Base-by-base conservation (phyloP, 345 rosid genomes). In the Gossypium stocksii region DNA sequence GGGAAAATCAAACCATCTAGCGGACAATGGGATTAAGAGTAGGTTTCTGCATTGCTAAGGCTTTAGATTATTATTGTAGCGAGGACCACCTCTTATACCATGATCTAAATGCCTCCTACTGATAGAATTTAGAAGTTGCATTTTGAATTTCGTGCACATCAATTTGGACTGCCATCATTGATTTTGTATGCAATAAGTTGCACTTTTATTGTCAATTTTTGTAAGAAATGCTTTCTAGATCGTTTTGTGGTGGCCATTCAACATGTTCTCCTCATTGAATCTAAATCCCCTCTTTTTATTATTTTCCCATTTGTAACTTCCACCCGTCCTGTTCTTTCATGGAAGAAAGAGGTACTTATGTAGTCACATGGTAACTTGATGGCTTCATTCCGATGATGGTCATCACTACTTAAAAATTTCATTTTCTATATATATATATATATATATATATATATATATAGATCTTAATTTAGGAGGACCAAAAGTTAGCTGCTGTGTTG, bases 1-100 rank as follows among this genome's bases (percentile, higher is more conserved):
- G 89, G 91, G 98, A 95, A 81, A 93, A 82, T 80, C 98, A 93
- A 86, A 91, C 98, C 16, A 89, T 93, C 16, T 93, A 87, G 73
- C 91, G 99, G 98, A 91, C 97, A 13, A 88, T 95, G 97, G 92
- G 97, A 69, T 83, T 95, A 72, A 85, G 94, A 85, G 99, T 91
- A 66, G 97, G 93, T 69, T 85, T 75, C 74, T 88, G 83, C 86
- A 90, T 93, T 20, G 97, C 98, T 34, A 97, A 91, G 84, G 98
- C 97, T 76, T 86, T 93, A 80, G 93, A 93, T 84, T 91, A 91
- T 85, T 90, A 91, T 83, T 83, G 87, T 64, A 83, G 83, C 0
- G 86, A 89, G 78, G 97, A 97, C 41, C 94, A 75, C 73, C 92
- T 94, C 6, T 75, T 93, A 67, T 93, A 95, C 85, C 98, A 93